phyloP scores from a whole-genome alignment of 768 basidiomycete genomes.

The Mycena alexandri region DNA sequence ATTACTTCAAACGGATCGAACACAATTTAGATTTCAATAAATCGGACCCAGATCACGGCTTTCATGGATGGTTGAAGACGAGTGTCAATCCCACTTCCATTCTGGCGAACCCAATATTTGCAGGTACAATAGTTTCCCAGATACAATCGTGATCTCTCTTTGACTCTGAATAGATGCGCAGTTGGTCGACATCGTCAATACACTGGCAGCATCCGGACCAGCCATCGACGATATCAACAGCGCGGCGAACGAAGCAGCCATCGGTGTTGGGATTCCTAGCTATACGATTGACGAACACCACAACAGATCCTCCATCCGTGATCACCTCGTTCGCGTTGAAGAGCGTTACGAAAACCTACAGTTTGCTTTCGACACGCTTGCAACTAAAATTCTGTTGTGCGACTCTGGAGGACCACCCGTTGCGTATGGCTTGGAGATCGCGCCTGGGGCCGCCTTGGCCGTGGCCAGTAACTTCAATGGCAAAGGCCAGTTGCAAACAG shows the following conservation, averaged over 20 bases:
- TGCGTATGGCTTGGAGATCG: conserved; percentile 42
- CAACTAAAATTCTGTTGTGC: conserved; percentile 43
- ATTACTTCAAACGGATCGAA: conserved; percentile 46
- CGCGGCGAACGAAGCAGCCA: conserved; percentile 42
- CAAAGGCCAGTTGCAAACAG: conserved; percentile 32
- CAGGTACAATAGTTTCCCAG: conserved; percentile 33
- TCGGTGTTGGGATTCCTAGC: conserved; percentile 37
- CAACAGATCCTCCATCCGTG: conserved; percentile 46
- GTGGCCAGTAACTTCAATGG: conserved; percentile 46
- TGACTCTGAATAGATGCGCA: conserved; percentile 39
- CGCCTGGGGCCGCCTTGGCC: conserved; percentile 41
- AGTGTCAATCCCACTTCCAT: conserved; percentile 42
- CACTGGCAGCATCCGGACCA: conserved; percentile 18
- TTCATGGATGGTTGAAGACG: conserved; percentile 46
- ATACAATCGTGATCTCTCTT: neutral
- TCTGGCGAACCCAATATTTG: conserved; percentile 39
- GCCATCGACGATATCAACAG: conserved; percentile 39
- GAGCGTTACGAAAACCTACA: conserved; percentile 34
- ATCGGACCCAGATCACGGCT: conserved; percentile 44
- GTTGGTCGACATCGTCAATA: conserved; percentile 34
- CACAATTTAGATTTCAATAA: conserved; percentile 40
- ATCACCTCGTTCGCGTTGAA: conserved; percentile 40
- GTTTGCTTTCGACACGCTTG: conserved; percentile 43
- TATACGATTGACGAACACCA: conserved; percentile 43
- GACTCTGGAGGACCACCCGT: conserved; percentile 21